Base-by-base conservation (phyloP, 345 rosid genomes). In the Mercurialis annua region DNA sequence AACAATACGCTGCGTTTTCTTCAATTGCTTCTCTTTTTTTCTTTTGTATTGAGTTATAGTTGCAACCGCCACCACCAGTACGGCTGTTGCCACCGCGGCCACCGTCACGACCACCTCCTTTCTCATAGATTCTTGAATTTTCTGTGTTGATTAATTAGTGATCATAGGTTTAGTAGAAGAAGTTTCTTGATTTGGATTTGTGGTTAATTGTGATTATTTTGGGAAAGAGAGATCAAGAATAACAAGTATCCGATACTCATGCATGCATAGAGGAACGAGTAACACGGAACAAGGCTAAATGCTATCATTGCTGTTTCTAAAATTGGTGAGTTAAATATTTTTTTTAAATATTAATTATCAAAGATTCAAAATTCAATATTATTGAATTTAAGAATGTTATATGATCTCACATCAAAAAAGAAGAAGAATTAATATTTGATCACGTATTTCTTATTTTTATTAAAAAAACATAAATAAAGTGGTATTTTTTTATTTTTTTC, bases 1-100 rank as follows among this genome's bases (percentile, higher is more conserved):
- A 14, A 87, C 27, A 38, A 87, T 84, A 17, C 74, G 59, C 29
- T 82, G 80, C 0, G 84, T 74, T 5, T 77, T 69, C 76, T 77
- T 80, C 71, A 73, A 59, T 30, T 66, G 75, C 16, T 78, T 47
- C 54, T 82, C 83, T 50, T 71, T 84, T 51, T 75, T 78, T 59
- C 31, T 65, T 47, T 69, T 66, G 81, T 80, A 67, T 64, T 53
- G 73, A 46, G 71, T 62, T 47, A 72, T 34, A 18, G 70, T 0
- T 53, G 79, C 64, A 17, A 70, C 82, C 16, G 49, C 70, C 24
- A 72, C 75, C 16, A 70, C 82, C 16, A 53, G 68, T 20, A 72
- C 75, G 8, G 75, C 70, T 21, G 71, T 75, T 21, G 76, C 64
- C 38, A 81, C 68, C 67, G 61, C 75, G 17, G 71, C 73, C 15